Percentiles rank a stretch among this genome's conserved stretches.
Conservation (phyloP, 2,329 filamentous ascomycete species). For the Mycosphaerella sp. region DNA sequence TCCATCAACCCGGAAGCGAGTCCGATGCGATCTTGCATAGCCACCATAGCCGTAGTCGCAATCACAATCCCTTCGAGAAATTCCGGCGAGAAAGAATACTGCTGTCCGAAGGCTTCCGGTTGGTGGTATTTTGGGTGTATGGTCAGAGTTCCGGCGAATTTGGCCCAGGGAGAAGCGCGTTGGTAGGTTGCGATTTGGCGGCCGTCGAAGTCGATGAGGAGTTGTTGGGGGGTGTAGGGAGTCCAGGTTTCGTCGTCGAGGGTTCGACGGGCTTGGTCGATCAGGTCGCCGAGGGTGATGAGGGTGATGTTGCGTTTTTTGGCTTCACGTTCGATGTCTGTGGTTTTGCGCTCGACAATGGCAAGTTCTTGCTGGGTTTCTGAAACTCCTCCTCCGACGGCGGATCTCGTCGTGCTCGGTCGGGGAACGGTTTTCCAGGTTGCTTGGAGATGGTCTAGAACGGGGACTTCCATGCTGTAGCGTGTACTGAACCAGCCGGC, state of each 20-base stretch:
- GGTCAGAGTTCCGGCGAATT: conserved; percentile 1
- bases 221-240: conserved; percentile 8
- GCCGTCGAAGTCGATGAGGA: conserved; percentile 8
- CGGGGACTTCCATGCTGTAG: conserved; percentile 13
- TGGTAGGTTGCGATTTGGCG: conserved; percentile 6
- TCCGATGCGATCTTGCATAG: conserved; percentile 12
- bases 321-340: not conserved
- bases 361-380: not conserved
- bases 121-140: not conserved
- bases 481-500: conserved; percentile 11
- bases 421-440: conserved; percentile 5
- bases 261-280: conserved; percentile 7
- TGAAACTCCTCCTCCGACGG: not conserved
- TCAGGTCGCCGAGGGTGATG: conserved; percentile 10
- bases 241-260: conserved; percentile 9
- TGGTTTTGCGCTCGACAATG: not conserved
- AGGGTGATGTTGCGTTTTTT: not conserved
- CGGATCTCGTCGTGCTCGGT: not conserved
- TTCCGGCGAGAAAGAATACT: conserved; percentile 7
- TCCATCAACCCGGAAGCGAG: conserved; percentile 8
- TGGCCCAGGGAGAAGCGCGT: conserved; percentile 8
- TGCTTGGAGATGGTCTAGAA: conserved; percentile 3
- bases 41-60: conserved; percentile 11
- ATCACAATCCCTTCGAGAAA: conserved; percentile 14
- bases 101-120: too few species aligned